These are phyloP conservation scores for Stentor coeruleus DNA, from an alignment of 73 alveolate genomes.

Conservation along the genomic window DNA sequence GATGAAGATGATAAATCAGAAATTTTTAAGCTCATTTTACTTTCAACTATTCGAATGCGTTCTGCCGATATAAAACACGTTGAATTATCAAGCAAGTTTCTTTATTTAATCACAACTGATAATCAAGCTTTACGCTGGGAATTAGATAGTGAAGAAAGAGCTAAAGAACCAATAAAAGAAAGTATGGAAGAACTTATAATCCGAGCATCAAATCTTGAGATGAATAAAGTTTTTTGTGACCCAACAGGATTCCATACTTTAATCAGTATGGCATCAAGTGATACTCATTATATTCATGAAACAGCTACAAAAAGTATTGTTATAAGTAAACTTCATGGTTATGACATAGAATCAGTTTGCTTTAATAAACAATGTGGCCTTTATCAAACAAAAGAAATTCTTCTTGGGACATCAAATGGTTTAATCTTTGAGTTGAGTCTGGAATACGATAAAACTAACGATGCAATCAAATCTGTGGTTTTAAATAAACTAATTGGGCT, in stretches of 20 bases:
- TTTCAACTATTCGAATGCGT: constrained; percentile 21
- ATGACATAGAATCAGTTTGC: constrained; percentile 4
- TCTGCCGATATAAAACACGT: constrained; percentile 12
- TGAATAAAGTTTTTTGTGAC: constrained; percentile 11
- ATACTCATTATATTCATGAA: constrained; percentile 9
- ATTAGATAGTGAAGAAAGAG: background rate
- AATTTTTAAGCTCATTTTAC: background rate
- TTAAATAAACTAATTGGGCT: background rate
- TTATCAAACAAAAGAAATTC: constrained; percentile 3
- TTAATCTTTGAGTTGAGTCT: constrained; percentile 12
- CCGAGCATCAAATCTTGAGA: constrained; percentile 7
- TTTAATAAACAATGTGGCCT: background rate
- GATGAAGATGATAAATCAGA: background rate
- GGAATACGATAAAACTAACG: constrained; percentile 17
- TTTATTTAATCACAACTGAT: constrained; percentile 23
- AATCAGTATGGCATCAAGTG: background rate
- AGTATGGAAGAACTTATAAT: constrained; percentile 4
- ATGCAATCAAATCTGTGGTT: background rate
- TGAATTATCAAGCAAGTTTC: constrained; percentile 10
- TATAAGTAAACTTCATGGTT: constrained; percentile 1
- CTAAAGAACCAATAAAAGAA: background rate
- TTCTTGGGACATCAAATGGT: constrained; percentile 21
- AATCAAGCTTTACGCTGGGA: constrained; percentile 20
- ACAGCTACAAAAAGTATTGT: background rate
- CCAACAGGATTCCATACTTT: constrained; percentile 24